Evolutionary conservation across 805 yeast genomes (phyloP).

Genomic region (Myxozyma geophila): DNA sequence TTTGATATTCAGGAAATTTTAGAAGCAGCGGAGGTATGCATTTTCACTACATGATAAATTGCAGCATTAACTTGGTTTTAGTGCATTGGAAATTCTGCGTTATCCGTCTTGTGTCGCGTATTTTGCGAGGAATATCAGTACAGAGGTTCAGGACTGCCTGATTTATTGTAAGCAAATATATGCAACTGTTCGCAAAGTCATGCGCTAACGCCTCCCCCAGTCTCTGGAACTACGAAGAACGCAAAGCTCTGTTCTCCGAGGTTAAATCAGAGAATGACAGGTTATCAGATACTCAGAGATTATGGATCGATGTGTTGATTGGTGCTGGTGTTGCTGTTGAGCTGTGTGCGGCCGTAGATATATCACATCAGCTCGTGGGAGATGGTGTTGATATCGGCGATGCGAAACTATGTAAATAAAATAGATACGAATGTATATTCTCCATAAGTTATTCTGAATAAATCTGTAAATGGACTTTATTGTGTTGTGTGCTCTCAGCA

Average conservation of each 20-base stretch:
- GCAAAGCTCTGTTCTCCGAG: constrained; percentile 32
- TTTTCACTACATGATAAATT: background rate
- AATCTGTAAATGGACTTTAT: too few relatives aligned
- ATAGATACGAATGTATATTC: too few relatives aligned
- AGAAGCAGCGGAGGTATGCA: constrained; percentile 33
- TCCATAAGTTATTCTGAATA: too few relatives aligned
- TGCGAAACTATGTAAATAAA: too few relatives aligned
- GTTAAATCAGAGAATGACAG: constrained; percentile 48
- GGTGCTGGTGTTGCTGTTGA: constrained; percentile 43
- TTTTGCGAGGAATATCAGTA: constrained; percentile 39
- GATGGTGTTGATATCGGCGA: background rate
- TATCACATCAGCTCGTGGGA: background rate
- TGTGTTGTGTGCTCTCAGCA: too few relatives aligned
- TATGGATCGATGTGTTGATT: constrained; percentile 46
- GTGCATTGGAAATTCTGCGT: constrained; percentile 36
- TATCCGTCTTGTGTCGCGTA: constrained; percentile 36
- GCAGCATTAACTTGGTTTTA: background rate
- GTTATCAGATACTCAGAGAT: constrained; percentile 46
- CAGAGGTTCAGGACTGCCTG: constrained; percentile 46
- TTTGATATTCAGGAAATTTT: constrained; percentile 35
- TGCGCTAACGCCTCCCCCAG: constrained; percentile 18
- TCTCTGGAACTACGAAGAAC: constrained; percentile 40
- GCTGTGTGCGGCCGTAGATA: constrained; percentile 40
- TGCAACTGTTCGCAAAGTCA: background rate
- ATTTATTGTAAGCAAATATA: constrained; percentile 38